Percentiles rank a stretch among this genome's conserved stretches.
Evolutionary conservation across 805 yeast species (phyloP).

Genomic region (Metschnikowia cubensis): DNA sequence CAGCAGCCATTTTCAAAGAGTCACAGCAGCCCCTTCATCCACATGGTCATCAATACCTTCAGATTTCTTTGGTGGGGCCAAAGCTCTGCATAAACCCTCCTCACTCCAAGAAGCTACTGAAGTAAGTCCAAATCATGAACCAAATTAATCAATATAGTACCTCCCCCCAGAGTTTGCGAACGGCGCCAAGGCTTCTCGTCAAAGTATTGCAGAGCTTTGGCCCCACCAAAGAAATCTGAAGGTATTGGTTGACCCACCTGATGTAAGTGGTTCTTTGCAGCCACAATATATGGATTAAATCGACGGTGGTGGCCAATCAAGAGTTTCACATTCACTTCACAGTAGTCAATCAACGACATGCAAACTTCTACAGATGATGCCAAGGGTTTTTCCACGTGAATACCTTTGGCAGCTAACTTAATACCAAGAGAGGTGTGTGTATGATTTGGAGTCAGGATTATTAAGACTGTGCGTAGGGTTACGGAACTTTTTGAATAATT

Average conservation of each 20-base stretch:
- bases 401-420: conserved; percentile 32
- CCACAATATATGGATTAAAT: conserved; percentile 39
- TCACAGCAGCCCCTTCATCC: conserved; percentile 46
- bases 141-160: conserved; percentile 37
- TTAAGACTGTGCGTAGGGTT: no score
- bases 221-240: conserved; percentile 42
- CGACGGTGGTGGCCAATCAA: conserved; percentile 42
- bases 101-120: conserved; percentile 37
- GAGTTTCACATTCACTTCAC: conserved; percentile 26
- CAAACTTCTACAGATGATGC: conserved; percentile 34
- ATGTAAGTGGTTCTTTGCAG: conserved; percentile 31
- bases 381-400: conserved; percentile 41
- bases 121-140: conserved; percentile 41
- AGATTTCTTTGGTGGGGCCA: conserved; percentile 28
- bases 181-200: conserved; percentile 38
- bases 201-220: conserved; percentile 34
- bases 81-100: conserved; percentile 36
- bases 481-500: no score
- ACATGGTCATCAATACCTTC: conserved; percentile 22
- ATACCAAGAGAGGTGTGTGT: conserved; percentile 35
- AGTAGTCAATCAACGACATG: conserved; percentile 27
- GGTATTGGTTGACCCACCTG: conserved; percentile 33
- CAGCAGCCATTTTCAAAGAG: no score
- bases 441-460: conserved; percentile 40
- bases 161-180: conserved; percentile 33